These are phyloP conservation scores for apple (Malus domestica) DNA, from an alignment of 306 rosid genomes.

Conservation along the genomic window DNA sequence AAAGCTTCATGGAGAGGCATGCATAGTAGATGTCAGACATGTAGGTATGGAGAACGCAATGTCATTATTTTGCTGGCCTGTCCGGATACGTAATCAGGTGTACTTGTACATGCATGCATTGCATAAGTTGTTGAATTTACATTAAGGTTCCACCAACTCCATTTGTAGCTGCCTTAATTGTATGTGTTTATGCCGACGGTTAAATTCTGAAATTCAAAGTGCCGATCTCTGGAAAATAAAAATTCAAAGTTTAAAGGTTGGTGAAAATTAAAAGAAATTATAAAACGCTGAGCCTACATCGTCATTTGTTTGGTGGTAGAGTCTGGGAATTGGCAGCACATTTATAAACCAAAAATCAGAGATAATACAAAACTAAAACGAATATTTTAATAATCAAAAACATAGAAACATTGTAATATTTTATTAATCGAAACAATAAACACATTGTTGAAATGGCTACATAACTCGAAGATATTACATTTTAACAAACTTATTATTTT, in stretches of 20 bases:
- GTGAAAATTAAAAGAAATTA: not conserved
- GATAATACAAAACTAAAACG: too few species aligned
- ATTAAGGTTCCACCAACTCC: constrained; percentile 15
- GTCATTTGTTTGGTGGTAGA: not conserved
- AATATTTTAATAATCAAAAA: too few species aligned
- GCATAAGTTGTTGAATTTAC: not conserved
- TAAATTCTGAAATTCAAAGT: not conserved
- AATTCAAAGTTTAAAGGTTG: not conserved
- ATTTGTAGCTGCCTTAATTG: not conserved
- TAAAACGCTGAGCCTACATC: not conserved
- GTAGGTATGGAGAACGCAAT: not conserved
- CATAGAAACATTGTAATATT: too few species aligned
- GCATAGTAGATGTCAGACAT: not conserved
- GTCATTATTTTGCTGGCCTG: not conserved
- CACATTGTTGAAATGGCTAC: fast-evolving
- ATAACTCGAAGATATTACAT: too few species aligned
- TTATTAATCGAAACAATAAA: too few species aligned
- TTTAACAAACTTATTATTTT: too few species aligned
- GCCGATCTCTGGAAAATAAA: not conserved
- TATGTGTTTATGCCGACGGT: not conserved
- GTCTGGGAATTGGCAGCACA: not conserved
- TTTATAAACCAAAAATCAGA: not conserved
- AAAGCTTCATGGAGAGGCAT: not conserved
- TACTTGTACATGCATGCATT: not conserved
- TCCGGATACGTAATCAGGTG: not conserved